Percentiles rank a stretch among this genome's conserved stretches.
Conservation (phyloP, 208 protist species). For the Tetramitus jugosus region DNA sequence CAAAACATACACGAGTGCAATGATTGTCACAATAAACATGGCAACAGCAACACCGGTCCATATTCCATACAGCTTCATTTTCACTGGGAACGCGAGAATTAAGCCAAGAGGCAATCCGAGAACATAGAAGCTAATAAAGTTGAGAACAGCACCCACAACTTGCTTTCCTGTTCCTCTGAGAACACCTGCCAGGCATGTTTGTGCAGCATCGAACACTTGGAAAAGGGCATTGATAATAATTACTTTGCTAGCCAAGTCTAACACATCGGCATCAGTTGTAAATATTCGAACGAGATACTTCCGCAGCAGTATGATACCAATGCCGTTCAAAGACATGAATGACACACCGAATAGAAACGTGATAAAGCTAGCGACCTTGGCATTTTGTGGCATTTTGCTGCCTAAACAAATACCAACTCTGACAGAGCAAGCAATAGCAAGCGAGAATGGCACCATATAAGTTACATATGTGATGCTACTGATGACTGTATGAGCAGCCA, state of each 20-base stretch:
- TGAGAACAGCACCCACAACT: neutral
- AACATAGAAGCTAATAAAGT: neutral
- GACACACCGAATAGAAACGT: no score
- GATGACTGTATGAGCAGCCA: neutral
- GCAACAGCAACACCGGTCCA: neutral
- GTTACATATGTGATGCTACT: neutral
- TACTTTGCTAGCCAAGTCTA: no score
- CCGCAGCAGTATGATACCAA: no score
- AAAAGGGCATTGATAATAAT: neutral
- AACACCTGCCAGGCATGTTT: neutral
- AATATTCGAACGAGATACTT: no score
- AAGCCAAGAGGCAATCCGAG: neutral
- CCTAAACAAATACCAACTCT: neutral
- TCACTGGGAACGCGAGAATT: neutral
- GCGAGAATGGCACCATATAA: neutral
- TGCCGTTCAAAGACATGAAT: no score
- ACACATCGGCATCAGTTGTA: no score
- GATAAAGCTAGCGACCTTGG: no score
- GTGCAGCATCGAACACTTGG: neutral
- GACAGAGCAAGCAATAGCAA: neutral
- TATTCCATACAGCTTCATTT: neutral
- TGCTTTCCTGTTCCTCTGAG: neutral
- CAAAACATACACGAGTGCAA: neutral
- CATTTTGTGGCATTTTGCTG: neutral
- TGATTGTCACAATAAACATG: neutral